phyloP scores from a whole-genome alignment of 345 rosid genomes.

The Ceriops tagal region DNA sequence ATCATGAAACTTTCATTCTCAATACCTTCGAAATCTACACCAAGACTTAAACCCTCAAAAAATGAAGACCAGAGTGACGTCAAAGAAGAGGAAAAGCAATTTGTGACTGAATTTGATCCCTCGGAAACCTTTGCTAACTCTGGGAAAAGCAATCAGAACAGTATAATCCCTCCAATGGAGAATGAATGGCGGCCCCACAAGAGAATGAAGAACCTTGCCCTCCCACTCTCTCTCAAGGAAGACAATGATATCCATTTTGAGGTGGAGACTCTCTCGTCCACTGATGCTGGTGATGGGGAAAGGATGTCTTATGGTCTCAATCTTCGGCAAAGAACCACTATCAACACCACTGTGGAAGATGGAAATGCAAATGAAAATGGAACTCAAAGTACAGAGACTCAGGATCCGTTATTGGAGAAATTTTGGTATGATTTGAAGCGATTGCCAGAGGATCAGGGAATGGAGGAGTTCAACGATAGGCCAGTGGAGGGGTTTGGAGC shows the following conservation, averaged over 20 bases:
- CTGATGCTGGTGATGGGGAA: slow-evolving; percentile 13
- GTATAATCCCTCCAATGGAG: slow-evolving; percentile 8
- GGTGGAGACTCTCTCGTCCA: slow-evolving; percentile 9
- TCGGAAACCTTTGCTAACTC: not conserved
- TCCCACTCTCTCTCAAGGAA: slow-evolving; percentile 14
- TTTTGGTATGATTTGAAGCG: slow-evolving; percentile 45
- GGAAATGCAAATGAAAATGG: not conserved
- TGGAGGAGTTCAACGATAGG: slow-evolving; percentile 60
- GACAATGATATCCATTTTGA: slow-evolving; percentile 11
- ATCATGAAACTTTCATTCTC: slow-evolving; percentile 20
- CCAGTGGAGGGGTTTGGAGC: slow-evolving; percentile 75
- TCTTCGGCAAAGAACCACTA: slow-evolving; percentile 33
- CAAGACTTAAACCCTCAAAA: slow-evolving; percentile 4
- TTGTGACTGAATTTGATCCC: slow-evolving; percentile 20
- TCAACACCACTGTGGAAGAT: not conserved
- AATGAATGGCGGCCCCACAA: slow-evolving; percentile 28
- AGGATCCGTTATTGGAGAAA: slow-evolving; percentile 42
- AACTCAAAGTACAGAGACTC: slow-evolving; percentile 21
- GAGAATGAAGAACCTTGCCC: slow-evolving; percentile 23
- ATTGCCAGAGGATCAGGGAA: slow-evolving; percentile 62
- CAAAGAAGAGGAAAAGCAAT: not conserved
- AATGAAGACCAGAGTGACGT: not conserved
- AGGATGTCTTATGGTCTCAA: slow-evolving; percentile 58
- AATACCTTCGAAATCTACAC: slow-evolving; percentile 12
- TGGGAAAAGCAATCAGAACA: not conserved